Evolutionary conservation across 2,329 filamentous ascomycete species (phyloP).

Genomic region (Botrytis sinoallii): DNA sequence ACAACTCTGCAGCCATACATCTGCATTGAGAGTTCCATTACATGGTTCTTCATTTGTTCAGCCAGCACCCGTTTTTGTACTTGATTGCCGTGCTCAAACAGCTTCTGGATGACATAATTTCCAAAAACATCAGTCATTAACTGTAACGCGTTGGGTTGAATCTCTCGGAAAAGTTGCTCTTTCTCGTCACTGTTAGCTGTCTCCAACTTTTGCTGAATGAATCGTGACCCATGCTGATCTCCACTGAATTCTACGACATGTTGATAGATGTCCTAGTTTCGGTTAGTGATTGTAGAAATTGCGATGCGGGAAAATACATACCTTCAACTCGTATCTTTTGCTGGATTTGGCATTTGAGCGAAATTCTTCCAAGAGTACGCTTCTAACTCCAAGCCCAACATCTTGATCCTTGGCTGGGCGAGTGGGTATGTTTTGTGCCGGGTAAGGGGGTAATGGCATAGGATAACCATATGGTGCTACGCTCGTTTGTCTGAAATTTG

Average conservation of each 20-base stretch:
- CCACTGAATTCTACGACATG: conserved; percentile 93
- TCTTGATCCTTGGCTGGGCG: conserved; percentile 38
- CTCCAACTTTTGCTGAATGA: conserved; percentile 91
- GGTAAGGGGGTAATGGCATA: conserved; percentile 35
- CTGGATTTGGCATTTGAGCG: conserved; percentile 69
- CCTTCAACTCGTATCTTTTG: conserved; percentile 74
- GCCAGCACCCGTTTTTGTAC: conserved; percentile 86
- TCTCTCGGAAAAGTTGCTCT: conserved; percentile 83
- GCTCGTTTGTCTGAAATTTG: conserved; percentile 39
- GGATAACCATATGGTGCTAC: conserved; percentile 39
- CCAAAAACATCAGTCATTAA: conserved; percentile 97
- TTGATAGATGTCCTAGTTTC: conserved; percentile 70
- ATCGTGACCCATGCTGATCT: conserved; percentile 91
- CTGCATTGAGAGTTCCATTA: conserved; percentile 75
- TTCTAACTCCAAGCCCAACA: conserved; percentile 56
- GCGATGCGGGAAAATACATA: conserved; percentile 34
- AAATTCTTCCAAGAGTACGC: conserved; percentile 76
- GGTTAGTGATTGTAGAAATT: conserved; percentile 20
- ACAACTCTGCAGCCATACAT: conserved; percentile 96
- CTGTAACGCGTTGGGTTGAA: conserved; percentile 77
- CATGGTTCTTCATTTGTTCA: conserved; percentile 81
- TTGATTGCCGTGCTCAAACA: conserved; percentile 94
- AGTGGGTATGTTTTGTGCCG: conserved; percentile 31
- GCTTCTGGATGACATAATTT: conserved; percentile 97
- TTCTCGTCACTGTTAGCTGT: conserved; percentile 95